Percentiles rank a stretch among this genome's conserved stretches.
Evolutionary conservation across 2,329 filamentous ascomycete genomes (phyloP).

Genomic region (Metarhizium sp.): DNA sequence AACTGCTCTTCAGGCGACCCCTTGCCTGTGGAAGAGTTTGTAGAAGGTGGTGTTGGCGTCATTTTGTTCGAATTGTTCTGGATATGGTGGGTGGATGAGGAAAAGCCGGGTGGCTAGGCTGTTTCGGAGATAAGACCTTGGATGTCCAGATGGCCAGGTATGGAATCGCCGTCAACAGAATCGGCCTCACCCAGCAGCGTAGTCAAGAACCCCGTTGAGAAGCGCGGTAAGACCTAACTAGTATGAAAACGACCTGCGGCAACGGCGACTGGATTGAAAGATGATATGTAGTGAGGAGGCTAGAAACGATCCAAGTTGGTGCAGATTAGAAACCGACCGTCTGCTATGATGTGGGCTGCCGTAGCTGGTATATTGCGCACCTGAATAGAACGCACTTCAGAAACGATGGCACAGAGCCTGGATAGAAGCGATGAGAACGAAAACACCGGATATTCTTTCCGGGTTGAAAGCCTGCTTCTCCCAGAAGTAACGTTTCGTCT

Average conservation of each 20-base stretch:
- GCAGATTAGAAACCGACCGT: no score
- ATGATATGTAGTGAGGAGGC: not conserved
- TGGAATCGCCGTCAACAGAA: not conserved
- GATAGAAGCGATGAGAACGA: not conserved
- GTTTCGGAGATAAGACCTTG: not conserved
- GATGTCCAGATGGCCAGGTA: not conserved
- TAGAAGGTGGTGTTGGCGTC: slow-evolving; percentile 71
- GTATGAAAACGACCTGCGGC: no score
- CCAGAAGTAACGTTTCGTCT: not conserved
- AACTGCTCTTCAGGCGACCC: slow-evolving; percentile 82
- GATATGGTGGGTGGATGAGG: not conserved
- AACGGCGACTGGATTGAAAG: not conserved
- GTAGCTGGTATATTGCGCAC: not conserved
- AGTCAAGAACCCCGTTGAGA: no score
- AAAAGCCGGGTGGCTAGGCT: not conserved
- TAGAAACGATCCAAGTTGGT: no score
- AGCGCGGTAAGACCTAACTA: no score
- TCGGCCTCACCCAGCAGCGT: no score
- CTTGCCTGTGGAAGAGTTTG: slow-evolving; percentile 63
- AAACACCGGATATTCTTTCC: not conserved
- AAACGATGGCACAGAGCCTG: not conserved
- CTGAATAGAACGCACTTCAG: not conserved
- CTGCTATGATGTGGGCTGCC: not conserved
- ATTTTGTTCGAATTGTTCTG: slow-evolving; percentile 28
- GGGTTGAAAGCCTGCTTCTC: not conserved